These are phyloP conservation scores for Claviceps sp. DNA, from an alignment of 2,329 filamentous ascomycete genomes.

Conservation along the genomic window DNA sequence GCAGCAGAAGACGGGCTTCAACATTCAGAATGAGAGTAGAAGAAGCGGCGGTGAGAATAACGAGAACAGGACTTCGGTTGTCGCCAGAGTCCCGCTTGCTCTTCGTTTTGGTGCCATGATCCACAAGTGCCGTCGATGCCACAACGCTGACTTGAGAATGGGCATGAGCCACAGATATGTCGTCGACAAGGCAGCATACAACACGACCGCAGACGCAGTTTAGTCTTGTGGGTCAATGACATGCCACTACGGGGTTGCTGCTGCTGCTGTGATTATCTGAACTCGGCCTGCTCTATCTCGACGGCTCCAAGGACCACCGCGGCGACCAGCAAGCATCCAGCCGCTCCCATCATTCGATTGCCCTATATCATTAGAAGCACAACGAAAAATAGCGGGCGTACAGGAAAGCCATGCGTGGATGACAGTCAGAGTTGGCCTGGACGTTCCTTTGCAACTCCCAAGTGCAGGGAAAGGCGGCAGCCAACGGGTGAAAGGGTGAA, in stretches of 20 bases:
- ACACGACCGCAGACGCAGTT: too few relatives aligned
- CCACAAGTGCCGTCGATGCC: too few relatives aligned
- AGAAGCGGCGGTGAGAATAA: too few relatives aligned
- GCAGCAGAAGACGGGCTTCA: slow-evolving; percentile 80
- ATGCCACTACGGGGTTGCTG: slow-evolving; percentile 14
- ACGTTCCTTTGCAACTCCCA: slow-evolving; percentile 83
- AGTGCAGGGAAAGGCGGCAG: slow-evolving; percentile 51
- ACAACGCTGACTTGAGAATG: too few relatives aligned
- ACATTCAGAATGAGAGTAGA: slow-evolving; percentile 68
- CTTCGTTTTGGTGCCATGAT: too few relatives aligned
- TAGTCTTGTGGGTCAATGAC: too few relatives aligned
- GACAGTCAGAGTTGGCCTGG: slow-evolving; percentile 78
- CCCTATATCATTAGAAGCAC: slow-evolving; percentile 26
- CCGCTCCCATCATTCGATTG: slow-evolving; percentile 54
- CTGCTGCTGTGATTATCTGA: slow-evolving; percentile 30
- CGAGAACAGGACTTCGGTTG: too few relatives aligned
- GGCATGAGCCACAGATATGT: too few relatives aligned
- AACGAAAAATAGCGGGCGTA: slow-evolving; percentile 53
- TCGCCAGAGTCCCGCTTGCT: too few relatives aligned
- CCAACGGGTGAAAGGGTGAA: slow-evolving; percentile 30
- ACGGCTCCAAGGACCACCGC: slow-evolving; percentile 72
- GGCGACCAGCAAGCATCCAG: slow-evolving; percentile 66
- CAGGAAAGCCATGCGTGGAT: slow-evolving; percentile 88
- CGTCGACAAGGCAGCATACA: too few relatives aligned
- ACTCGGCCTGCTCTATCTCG: slow-evolving; percentile 60